Percentiles rank a stretch among this genome's conserved stretches.
phyloP scores from a whole-genome alignment of 164 flowering plant species.

The Kalanchoe fedtschenkoi region DNA sequence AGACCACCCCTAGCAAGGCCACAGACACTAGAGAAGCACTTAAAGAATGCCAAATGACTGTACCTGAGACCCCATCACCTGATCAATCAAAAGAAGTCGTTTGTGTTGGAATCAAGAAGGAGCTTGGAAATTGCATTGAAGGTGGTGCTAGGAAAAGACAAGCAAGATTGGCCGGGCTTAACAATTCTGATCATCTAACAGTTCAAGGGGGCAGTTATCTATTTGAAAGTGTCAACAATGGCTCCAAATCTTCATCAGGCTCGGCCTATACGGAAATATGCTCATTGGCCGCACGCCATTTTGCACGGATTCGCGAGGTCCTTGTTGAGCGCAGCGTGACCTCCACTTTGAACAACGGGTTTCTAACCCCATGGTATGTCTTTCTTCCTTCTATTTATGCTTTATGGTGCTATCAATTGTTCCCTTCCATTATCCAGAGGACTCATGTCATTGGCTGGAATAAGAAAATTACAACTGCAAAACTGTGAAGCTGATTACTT shows the following conservation, averaged over 20 bases:
- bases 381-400: background rate
- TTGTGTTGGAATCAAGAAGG: slow-evolving; percentile 46
- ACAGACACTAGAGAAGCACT: slow-evolving; percentile 45
- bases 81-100: slow-evolving; percentile 67
- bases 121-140: slow-evolving; percentile 45
- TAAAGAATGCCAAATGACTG: slow-evolving; percentile 66
- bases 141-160: slow-evolving; percentile 58
- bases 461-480: background rate
- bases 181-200: slow-evolving; percentile 30
- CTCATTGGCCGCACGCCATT: slow-evolving; percentile 80
- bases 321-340: slow-evolving; percentile 81
- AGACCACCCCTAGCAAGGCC: slow-evolving; percentile 76
- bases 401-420: background rate
- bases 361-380: slow-evolving; percentile 85
- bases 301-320: slow-evolving; percentile 88
- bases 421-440: background rate
- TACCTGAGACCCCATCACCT: slow-evolving; percentile 98
- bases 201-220: slow-evolving; percentile 35
- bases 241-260: slow-evolving; percentile 41
- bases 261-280: slow-evolving; percentile 78
- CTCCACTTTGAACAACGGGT: slow-evolving; percentile 82
- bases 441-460: background rate
- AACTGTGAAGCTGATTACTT: too few species aligned
- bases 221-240: slow-evolving; percentile 38
- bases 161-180: slow-evolving; percentile 31